Conservation (phyloP, 768 basidiomycete species). For the Phylloporus rhodoxanthus region DNA sequence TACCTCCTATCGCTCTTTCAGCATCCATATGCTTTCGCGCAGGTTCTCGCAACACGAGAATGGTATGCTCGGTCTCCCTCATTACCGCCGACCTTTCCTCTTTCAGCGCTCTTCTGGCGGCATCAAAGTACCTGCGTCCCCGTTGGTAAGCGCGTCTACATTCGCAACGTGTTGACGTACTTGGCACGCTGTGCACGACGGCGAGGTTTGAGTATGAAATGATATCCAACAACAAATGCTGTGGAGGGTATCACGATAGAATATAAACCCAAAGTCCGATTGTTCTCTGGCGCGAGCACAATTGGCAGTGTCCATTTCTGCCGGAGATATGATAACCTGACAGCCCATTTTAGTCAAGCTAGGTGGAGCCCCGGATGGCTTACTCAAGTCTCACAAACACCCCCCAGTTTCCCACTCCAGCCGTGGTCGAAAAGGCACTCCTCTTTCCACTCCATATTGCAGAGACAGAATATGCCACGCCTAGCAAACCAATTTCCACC, state of each 20-base stretch:
- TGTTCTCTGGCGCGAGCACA: slow-evolving; percentile 45
- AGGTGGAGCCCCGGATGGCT: slow-evolving; percentile 10
- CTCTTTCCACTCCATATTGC: slow-evolving; percentile 46
- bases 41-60: slow-evolving; percentile 58
- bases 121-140: slow-evolving; percentile 54
- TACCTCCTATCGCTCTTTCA: slow-evolving; percentile 67
- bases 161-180: slow-evolving; percentile 33
- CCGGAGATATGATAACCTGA: slow-evolving; percentile 50
- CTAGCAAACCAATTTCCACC: slow-evolving; percentile 44
- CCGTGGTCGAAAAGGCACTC: slow-evolving; percentile 39
- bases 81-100: slow-evolving; percentile 61
- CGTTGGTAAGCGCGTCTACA: slow-evolving; percentile 14
- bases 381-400: slow-evolving; percentile 55
- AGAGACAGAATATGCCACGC: slow-evolving; percentile 38
- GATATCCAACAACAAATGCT: slow-evolving; percentile 47
- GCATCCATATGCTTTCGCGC: slow-evolving; percentile 57
- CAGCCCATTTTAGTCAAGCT: slow-evolving; percentile 12
- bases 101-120: slow-evolving; percentile 54
- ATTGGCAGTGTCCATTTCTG: slow-evolving; percentile 57
- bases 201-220: slow-evolving; percentile 51
- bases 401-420: slow-evolving; percentile 41
- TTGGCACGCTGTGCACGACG: slow-evolving; percentile 46
- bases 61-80: slow-evolving; percentile 58
- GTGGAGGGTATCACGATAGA: slow-evolving; percentile 52
- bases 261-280: slow-evolving; percentile 44